Conservation (phyloP, 2,329 filamentous ascomycete genomes). For the Basipetospora chlamydospora region DNA sequence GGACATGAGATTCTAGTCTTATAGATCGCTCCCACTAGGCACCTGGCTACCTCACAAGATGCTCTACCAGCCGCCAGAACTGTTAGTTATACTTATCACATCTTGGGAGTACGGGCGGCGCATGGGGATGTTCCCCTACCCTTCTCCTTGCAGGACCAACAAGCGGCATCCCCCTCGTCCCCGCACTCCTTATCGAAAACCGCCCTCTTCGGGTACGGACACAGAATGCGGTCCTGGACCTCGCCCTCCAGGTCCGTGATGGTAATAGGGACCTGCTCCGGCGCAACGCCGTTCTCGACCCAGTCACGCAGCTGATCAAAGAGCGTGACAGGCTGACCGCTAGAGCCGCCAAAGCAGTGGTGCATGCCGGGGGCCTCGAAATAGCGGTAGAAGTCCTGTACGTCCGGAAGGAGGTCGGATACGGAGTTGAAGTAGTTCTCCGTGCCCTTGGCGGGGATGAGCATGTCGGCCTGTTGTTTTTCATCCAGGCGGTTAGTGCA, state of each 20-base stretch:
- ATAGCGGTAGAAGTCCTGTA: conserved; percentile 33
- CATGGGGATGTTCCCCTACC: too few species aligned
- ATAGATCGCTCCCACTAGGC: too few species aligned
- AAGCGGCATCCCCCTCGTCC: background rate
- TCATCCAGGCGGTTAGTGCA: too few species aligned
- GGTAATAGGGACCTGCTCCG: background rate
- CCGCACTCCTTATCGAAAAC: background rate
- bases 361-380: conserved; percentile 35
- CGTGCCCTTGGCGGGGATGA: conserved; percentile 19
- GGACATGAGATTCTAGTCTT: too few species aligned
- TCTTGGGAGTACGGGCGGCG: too few species aligned
- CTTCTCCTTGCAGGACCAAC: background rate
- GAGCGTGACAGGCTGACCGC: conserved; percentile 19
- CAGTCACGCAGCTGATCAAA: conserved; percentile 20
- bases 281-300: conserved; percentile 18
- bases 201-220: conserved; percentile 1
- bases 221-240: background rate
- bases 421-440: conserved; percentile 19
- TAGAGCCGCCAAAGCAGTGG: conserved; percentile 25
- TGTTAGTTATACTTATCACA: too few species aligned
- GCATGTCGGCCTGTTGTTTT: conserved; percentile 21
- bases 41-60: too few species aligned
- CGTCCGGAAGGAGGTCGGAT: conserved; percentile 10
- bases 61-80: too few species aligned
- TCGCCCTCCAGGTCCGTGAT: background rate